Evolutionary conservation across 2,329 filamentous ascomycete species (phyloP), one percentile per base, ranked within the genome.

Genomic region (Chaetomiaceae sp.): DNA sequence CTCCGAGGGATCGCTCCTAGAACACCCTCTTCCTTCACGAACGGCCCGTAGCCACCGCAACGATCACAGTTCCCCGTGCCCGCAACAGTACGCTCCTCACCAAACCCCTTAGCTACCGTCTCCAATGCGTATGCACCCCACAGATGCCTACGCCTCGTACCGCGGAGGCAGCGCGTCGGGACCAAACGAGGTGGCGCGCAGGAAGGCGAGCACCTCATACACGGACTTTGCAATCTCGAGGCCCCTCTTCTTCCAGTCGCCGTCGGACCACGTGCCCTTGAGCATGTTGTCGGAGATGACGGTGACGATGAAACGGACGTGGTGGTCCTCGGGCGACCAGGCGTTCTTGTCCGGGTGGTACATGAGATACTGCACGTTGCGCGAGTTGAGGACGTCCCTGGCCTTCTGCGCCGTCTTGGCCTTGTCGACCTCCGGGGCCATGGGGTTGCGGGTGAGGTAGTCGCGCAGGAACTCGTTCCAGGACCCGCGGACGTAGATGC

Each of bases 391-490:
- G 53, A 65, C 66, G 14, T 65, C 61, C 44, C 60, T 62, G 54
- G 65, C 65, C 10, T 58, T 56, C 54, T 64, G 60, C 8, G 64
- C 58, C 27, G 61, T 65, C 48, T 51, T 60, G 20, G 50, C 30
- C 61, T 70, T 70, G 61, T 69, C 66, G 35, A 64, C 62, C 48
- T 70, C 68, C 6, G 58, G 58, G 8, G 56, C 52, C n/a, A 47
- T 40, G 20, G 54, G 56, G 30, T 60, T 53, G 41, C 43, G 54
- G 31, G 44, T 39, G 46, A 63, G 59, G 52, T 60, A 67, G 63
- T 69, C 66, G 27, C 55, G 58, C 48, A 60, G 55, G 59, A 70
- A 70, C 58, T 70, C 69, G 48, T 57, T n/a, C 68, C 67, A 72
- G 21, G 66, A 61, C 35, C 66, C 67, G 47, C 62, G 60, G 14